These are phyloP conservation scores for Botrytis fabae DNA, from an alignment of 2,329 filamentous ascomycete genomes.

Conservation along the genomic window DNA sequence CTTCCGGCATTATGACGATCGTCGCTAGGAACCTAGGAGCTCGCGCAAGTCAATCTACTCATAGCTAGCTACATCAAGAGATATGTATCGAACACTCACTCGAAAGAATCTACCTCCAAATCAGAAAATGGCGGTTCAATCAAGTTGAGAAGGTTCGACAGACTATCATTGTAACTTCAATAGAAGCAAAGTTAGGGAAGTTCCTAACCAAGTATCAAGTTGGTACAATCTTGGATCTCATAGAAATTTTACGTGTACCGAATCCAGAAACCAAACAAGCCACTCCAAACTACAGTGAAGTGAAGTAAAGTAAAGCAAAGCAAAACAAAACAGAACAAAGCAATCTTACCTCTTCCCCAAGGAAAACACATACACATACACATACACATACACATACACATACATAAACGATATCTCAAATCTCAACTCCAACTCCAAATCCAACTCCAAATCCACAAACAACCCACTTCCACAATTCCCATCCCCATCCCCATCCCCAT, in stretches of 20 bases:
- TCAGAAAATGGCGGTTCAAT: background rate
- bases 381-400: too few species aligned
- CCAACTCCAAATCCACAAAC: too few species aligned
- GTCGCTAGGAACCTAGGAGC: background rate
- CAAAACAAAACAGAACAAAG: too few species aligned
- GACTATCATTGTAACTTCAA: background rate
- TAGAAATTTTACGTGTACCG: background rate
- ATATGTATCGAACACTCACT: background rate
- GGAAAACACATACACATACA: too few species aligned
- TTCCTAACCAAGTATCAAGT: background rate
- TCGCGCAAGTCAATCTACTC: background rate
- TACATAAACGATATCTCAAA: too few species aligned
- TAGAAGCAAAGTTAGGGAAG: background rate
- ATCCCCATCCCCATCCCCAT: too few species aligned
- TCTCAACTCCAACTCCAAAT: too few species aligned
- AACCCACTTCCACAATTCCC: too few species aligned
- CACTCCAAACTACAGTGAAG: too few species aligned
- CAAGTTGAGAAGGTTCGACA: fast-evolving
- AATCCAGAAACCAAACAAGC: background rate
- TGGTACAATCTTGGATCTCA: background rate
- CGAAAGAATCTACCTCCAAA: background rate
- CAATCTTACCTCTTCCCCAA: too few species aligned
- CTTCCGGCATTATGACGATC: background rate
- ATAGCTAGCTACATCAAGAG: background rate
- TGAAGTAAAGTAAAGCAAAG: too few species aligned